These are phyloP conservation scores for Phytophthora uliginosa DNA, from an alignment of 352 stramenopile species.

Conservation along the genomic window DNA sequence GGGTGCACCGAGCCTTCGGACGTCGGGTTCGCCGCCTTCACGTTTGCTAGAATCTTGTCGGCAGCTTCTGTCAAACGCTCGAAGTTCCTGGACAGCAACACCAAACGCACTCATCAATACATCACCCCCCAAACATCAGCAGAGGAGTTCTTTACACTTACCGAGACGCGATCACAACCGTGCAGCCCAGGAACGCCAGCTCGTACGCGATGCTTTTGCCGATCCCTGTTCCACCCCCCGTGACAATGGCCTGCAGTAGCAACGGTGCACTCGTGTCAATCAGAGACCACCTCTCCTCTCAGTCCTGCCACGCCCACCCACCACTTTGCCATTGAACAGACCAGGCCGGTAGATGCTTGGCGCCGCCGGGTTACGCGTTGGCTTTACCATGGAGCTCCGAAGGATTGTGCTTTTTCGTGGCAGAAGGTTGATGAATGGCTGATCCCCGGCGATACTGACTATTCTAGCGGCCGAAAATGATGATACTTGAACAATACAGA, in stretches of 20 bases:
- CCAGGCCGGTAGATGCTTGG: conserved; percentile 63
- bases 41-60: conserved; percentile 52
- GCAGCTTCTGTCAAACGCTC: conserved; percentile 64
- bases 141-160: conserved; percentile 12
- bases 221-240: conserved; percentile 84
- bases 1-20: conserved; percentile 46
- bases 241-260: conserved; percentile 64
- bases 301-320: conserved; percentile 23
- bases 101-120: neutral
- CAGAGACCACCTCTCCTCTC: neutral
- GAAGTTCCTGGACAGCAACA: conserved; percentile 46
- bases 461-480: no score
- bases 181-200: conserved; percentile 71
- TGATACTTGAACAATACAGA: no score
- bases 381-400: conserved; percentile 15
- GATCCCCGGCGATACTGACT: neutral
- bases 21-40: conserved; percentile 35
- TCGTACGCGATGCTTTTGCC: conserved; percentile 81
- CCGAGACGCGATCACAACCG: conserved; percentile 76
- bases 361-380: conserved; percentile 46
- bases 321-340: conserved; percentile 73
- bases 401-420: conserved; percentile 13
- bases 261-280: neutral
- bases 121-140: neutral
- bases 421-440: conserved; percentile 16